These are phyloP conservation scores for Candida palmyrensis DNA, from an alignment of 805 yeast species.

Conservation along the genomic window DNA sequence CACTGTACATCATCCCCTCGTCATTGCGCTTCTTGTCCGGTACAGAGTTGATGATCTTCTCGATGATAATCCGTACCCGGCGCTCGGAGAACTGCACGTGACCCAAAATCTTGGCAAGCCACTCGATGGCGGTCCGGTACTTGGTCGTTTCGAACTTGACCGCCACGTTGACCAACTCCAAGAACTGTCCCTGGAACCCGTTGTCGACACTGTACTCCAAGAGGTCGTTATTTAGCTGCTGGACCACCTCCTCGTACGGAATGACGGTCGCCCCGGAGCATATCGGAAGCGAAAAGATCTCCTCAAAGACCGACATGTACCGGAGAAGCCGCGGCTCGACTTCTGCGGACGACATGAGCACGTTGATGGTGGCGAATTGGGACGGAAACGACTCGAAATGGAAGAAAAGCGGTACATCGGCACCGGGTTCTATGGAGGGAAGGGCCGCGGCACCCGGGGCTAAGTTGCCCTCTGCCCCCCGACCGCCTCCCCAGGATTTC, in stretches of 20 bases:
- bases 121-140: constrained; percentile 64
- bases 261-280: constrained; percentile 53
- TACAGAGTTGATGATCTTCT: constrained; percentile 53
- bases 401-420: constrained; percentile 57
- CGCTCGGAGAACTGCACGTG: constrained; percentile 66
- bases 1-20: constrained; percentile 57
- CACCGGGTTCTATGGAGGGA: constrained; percentile 27
- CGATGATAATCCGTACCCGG: constrained; percentile 62
- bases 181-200: constrained; percentile 56
- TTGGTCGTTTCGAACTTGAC: constrained; percentile 58
- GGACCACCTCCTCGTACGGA: constrained; percentile 73
- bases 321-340: constrained; percentile 53
- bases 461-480: constrained; percentile 16
- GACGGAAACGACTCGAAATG: constrained; percentile 80
- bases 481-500: constrained; percentile 56
- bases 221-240: constrained; percentile 68
- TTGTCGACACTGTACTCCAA: constrained; percentile 51
- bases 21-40: constrained; percentile 65
- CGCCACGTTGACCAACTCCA: constrained; percentile 60
- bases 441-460: constrained; percentile 9
- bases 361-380: constrained; percentile 66
- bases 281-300: constrained; percentile 71
- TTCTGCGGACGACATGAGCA: constrained; percentile 52
- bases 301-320: constrained; percentile 57
- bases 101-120: constrained; percentile 67